Evolutionary conservation across 352 stramenopile species (phyloP), one percentile per base, ranked within the genome.

Genomic region (Phytopythium aichiense): DNA sequence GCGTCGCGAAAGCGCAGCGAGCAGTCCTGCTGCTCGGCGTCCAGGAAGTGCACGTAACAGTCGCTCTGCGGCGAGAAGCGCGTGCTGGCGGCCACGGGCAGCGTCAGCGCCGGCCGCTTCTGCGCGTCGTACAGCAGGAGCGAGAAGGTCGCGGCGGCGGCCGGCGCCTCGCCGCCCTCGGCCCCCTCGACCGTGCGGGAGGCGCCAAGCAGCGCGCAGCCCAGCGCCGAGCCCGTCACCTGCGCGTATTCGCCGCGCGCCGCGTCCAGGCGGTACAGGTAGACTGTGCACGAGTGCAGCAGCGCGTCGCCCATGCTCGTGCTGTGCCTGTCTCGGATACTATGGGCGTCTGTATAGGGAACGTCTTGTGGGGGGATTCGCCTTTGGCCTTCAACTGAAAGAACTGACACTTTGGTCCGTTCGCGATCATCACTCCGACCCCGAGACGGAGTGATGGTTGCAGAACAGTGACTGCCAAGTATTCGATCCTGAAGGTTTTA

Each of bases 1-100:
- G 69, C 71, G 59, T 91, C 84, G 30, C 82, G 80, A 64, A 93
- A 93, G 46, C 82, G 81, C 81, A 93, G 85, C 23, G 84, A 82
- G 66, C 76, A 93, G 68, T 88, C 86, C 57, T 88, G 77, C 49
- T 66, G 63, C 22, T 72, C 55, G 22, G 60, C 60, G 38, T 84
- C 75, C 56, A 84, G 79, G 56, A 91, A 88, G 63, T 84, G 84
- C 15, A 89, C 78, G 64, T 93, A 91, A 57, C 87, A 61, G 65
- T 91, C 79, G 48, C 89, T 77, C 64, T 93, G 84, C 46, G 79
- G 72, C 33, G 79, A 77, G 61, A 89, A 90, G 22, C 71, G 73
- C 30, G 70, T 58, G 23, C 56, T 50, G 22, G 68, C 25, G n/a
- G 63, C 69, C 46, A 91, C 56, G 23, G 73, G 48, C 22, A 84